Conservation (phyloP, 805 yeast genomes). For the Hanseniaspora meyeri region DNA sequence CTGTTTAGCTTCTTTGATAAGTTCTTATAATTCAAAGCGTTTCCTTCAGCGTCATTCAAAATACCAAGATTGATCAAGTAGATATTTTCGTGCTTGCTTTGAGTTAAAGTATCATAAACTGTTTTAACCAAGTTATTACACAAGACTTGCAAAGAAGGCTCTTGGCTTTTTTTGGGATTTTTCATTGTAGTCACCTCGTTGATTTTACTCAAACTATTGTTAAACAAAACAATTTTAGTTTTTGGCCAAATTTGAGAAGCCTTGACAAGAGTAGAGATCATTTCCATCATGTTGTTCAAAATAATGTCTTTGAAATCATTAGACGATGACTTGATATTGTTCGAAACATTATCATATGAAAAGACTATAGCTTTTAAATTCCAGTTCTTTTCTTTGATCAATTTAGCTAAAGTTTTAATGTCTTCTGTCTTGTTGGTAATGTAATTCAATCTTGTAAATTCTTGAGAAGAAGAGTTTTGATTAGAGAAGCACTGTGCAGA, state of each 20-base stretch:
- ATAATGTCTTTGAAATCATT: conserved; percentile 3
- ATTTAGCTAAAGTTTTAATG: background rate
- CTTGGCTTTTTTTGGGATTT: background rate
- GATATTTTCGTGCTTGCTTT: background rate
- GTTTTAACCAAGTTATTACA: conserved; percentile 3
- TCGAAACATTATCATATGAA: conserved; percentile 10
- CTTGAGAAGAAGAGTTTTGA: background rate
- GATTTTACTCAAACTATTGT: conserved; percentile 5
- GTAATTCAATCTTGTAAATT: conserved; percentile 13
- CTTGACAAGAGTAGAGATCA: conserved; percentile 4
- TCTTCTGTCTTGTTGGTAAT: conserved; percentile 3
- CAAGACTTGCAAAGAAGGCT: conserved; percentile 8
- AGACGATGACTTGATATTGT: conserved; percentile 4
- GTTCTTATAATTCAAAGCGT: background rate
- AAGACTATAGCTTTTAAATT: conserved; percentile 9
- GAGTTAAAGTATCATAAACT: conserved; percentile 6
- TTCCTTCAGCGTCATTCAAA: background rate
- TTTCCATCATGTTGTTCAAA: conserved; percentile 12
- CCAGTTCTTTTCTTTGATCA: conserved; percentile 1
- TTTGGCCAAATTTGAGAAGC: conserved; percentile 5
- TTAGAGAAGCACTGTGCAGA: conserved; percentile 11
- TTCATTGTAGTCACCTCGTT: background rate
- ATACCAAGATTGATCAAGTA: conserved; percentile 6
- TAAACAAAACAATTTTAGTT: conserved; percentile 9
- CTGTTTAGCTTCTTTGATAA: background rate